Conservation (phyloP, 331 rosid genomes). For the Ulmus americana region DNA sequence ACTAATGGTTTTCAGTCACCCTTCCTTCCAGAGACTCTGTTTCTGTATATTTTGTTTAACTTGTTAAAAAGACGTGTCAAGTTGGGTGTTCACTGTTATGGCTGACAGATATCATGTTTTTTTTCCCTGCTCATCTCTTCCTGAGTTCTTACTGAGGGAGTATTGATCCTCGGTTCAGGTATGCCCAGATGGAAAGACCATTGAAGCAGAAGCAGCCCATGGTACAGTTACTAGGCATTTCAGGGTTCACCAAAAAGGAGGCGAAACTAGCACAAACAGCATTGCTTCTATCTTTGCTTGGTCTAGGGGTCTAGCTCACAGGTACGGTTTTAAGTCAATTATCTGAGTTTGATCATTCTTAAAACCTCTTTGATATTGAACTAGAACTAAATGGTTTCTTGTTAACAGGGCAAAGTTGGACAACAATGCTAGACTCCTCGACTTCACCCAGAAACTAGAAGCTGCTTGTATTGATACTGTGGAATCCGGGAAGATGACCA, state of each 20-base stretch:
- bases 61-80: neutral
- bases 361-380: neutral
- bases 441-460: constrained; percentile 78
- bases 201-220: constrained; percentile 98
- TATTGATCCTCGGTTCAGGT: constrained; percentile 46
- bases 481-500: constrained; percentile 97
- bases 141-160: no score
- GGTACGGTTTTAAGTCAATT: constrained; percentile 38
- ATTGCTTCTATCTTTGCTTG: constrained; percentile 98
- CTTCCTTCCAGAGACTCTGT: neutral
- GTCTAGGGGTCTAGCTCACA: constrained; percentile 93
- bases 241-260: constrained; percentile 98
- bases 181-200: constrained; percentile 98
- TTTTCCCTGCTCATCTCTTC: neutral
- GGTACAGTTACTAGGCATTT: constrained; percentile 93
- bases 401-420: constrained; percentile 79
- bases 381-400: neutral
- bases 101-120: neutral
- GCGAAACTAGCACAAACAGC: constrained; percentile 99
- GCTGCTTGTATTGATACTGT: constrained; percentile 73
- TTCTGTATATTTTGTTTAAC: neutral
- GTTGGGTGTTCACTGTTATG: neutral
- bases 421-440: constrained; percentile 58
- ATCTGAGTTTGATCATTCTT: neutral
- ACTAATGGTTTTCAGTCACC: no score